phyloP scores from a whole-genome alignment of 331 rosid species.

The Rosa hybrid region DNA sequence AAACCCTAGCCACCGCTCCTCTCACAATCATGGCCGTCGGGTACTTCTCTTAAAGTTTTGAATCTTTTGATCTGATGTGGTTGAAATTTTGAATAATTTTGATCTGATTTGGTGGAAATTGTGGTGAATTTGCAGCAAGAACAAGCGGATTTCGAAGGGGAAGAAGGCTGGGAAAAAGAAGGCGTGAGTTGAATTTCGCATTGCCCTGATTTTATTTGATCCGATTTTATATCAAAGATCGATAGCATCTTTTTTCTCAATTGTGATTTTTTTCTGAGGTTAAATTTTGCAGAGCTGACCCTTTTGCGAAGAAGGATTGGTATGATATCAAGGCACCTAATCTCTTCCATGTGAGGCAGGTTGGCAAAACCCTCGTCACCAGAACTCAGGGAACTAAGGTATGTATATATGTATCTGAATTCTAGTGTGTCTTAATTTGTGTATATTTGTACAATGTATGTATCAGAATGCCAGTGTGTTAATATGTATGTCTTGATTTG shows the following conservation, averaged over 20 bases:
- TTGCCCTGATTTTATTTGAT: not conserved
- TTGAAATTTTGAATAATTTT: not conserved
- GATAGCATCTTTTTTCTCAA: not conserved
- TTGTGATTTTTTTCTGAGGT: not conserved
- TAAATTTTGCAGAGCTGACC: constrained; percentile 50
- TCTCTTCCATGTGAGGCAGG: constrained; percentile 46
- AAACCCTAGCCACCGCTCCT: constrained; percentile 9
- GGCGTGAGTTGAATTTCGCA: constrained; percentile 45
- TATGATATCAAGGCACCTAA: constrained; percentile 66
- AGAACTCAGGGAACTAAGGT: constrained; percentile 92
- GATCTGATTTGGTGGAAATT: not conserved
- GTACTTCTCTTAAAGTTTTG: not conserved
- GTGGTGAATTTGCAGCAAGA: constrained; percentile 35
- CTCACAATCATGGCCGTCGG: constrained; percentile 39
- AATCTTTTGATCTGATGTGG: not conserved
- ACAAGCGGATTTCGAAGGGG: constrained; percentile 73
- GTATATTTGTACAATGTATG: not conserved
- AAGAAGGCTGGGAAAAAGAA: constrained; percentile 90
- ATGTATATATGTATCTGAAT: not conserved
- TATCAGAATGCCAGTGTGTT: not conserved
- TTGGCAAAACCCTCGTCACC: constrained; percentile 69
- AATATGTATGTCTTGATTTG: not conserved
- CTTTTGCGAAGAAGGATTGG: constrained; percentile 79
- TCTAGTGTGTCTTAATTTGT: not conserved
- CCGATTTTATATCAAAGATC: not conserved